A percentile compares a stretch with the other conserved stretches of the same genome.
Evolutionary conservation across 768 basidiomycete genomes (phyloP).

Genomic region (Psilocybe subaeruginosa): DNA sequence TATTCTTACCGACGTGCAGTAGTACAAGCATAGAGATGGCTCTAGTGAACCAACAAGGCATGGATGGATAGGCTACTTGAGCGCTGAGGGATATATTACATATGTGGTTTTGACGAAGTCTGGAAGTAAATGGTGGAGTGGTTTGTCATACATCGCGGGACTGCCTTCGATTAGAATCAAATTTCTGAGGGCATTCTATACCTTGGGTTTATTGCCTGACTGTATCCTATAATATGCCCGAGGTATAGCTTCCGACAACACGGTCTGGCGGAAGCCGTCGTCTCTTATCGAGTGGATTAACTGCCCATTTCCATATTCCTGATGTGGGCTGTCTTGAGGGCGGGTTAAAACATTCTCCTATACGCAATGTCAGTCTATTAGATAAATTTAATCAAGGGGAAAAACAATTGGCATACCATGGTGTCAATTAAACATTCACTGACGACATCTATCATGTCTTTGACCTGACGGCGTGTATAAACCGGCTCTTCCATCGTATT

Average conservation of each 20-base stretch:
- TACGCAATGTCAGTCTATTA: conserved; percentile 1
- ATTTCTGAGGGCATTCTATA: not conserved
- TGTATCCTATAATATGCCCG: conserved; percentile 27
- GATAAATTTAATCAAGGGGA: not conserved
- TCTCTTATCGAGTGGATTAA: conserved; percentile 23
- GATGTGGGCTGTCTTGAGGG: conserved; percentile 15
- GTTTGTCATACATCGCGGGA: not conserved
- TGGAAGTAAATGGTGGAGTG: not conserved
- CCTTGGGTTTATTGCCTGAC: conserved; percentile 12
- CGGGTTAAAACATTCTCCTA: conserved; percentile 26
- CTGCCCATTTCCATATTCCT: conserved; percentile 21
- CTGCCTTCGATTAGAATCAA: not conserved
- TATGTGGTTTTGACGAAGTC: not conserved
- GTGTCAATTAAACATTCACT: conserved; percentile 31
- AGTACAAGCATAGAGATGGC: not conserved
- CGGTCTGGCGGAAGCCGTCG: conserved; percentile 25
- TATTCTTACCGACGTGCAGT: not conserved
- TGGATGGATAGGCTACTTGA: not conserved
- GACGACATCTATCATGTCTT: conserved; percentile 32
- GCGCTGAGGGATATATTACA: not conserved
- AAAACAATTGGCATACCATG: conserved; percentile 24
- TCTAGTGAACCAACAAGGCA: not conserved
- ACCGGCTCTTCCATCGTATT: conserved; percentile 25
- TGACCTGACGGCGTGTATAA: conserved; percentile 34
- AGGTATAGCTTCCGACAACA: conserved; percentile 27